Percentiles rank a stretch among this genome's conserved stretches.
These are phyloP conservation scores for Lichina pygmaea DNA, from an alignment of 495 filamentous ascomycete genomes.

Conservation along the genomic window DNA sequence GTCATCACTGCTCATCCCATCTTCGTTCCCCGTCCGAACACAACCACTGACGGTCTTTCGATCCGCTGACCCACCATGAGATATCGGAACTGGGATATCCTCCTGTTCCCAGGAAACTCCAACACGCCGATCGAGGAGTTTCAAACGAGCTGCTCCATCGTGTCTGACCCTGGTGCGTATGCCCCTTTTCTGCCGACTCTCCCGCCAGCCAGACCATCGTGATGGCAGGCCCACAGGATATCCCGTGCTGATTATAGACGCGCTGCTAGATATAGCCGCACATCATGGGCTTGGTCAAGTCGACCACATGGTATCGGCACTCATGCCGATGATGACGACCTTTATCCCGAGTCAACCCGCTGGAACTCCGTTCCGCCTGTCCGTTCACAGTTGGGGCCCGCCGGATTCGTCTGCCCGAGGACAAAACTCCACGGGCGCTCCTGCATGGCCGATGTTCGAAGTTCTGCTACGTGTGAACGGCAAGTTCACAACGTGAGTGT, in stretches of 20 bases:
- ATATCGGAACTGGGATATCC: constrained; percentile 65
- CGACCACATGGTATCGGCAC: constrained; percentile 7
- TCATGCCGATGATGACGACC: constrained; percentile 44
- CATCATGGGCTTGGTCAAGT: not conserved
- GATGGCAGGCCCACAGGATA: not conserved
- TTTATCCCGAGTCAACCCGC: constrained; percentile 43
- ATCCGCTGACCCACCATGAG: constrained; percentile 26
- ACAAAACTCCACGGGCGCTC: too few relatives aligned
- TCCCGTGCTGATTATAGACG: too few relatives aligned
- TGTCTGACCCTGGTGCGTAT: constrained; percentile 32
- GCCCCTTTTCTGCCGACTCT: not conserved
- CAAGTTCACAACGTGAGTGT: constrained; percentile 29
- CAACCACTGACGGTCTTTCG: too few relatives aligned
- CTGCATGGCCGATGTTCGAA: constrained; percentile 25
- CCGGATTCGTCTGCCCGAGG: constrained; percentile 22
- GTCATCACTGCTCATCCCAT: too few relatives aligned
- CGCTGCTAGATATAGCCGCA: too few relatives aligned
- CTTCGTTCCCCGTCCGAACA: too few relatives aligned
- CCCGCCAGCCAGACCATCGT: too few relatives aligned
- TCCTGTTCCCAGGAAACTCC: constrained; percentile 40
- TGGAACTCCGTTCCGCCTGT: constrained; percentile 41
- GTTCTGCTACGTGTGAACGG: constrained; percentile 50
- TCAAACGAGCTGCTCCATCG: constrained; percentile 55
- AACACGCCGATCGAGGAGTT: constrained; percentile 63
- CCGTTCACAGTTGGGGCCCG: constrained; percentile 56